Base-by-base conservation (phyloP, 495 filamentous ascomycete species). In the Aspergillus cristatus region DNA sequence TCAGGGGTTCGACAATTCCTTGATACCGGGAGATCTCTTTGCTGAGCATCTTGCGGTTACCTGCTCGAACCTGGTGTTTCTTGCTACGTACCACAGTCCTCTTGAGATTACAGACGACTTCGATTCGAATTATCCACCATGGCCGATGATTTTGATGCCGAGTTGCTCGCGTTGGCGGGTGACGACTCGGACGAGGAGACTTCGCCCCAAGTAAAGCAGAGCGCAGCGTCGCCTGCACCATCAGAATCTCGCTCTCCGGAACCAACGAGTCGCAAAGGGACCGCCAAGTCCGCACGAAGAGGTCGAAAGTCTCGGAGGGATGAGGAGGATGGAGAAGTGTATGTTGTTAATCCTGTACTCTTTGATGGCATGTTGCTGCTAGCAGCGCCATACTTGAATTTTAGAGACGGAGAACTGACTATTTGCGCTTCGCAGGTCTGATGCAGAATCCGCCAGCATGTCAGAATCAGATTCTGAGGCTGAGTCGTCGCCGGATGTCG, bases 311-410 rank as follows among this genome's bases (percentile, higher is more conserved):
- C 48, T 17, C 57, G 51, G 40, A 71, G 65, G 32, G 71, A 79
- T 51, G 80, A 86, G 32, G 83, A 84, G 41, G 77, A 93, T 57
- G 86, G 83, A 48, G 85, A 93, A 70, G 71, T 85, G 87, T 93
- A 70, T 78, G 86, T 78, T 34, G 37, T 16, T 32, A 32, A 13
- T 24, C 30, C 38, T 26, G 14, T 43, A 6, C 35, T 22, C 33
- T 38, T 18, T 37, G 28, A 14, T 32, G 18, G 35, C 31, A 17
- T 35, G 22, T 15, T 42, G 22, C 14, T 10, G 4, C 4, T 8
- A 24, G 20, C 25, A 40, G n/a, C n/a, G n/a, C n/a, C n/a, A n/a
- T n/a, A n/a, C n/a, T n/a, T n/a, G n/a, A n/a, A n/a, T n/a, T n/a
- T n/a, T n/a, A n/a, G n/a, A n/a, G n/a, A n/a, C n/a, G n/a, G n/a